These are phyloP conservation scores for Debaryomycetaceae sp. DNA, from an alignment of 1,139 yeast genomes.

Conservation along the genomic window DNA sequence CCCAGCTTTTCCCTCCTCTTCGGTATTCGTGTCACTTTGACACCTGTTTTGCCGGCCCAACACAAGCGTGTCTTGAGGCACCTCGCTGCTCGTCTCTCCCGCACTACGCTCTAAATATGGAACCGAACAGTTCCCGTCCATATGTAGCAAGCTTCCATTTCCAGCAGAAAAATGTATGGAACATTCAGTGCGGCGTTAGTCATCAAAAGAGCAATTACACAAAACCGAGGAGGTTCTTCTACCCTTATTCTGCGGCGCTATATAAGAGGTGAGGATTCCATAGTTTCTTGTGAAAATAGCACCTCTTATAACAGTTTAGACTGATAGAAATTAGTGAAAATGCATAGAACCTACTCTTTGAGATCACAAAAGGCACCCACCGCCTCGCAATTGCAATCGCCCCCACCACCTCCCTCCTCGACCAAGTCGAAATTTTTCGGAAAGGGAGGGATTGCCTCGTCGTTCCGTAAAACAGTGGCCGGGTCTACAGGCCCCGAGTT, in stretches of 20 bases:
- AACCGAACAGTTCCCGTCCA: not conserved
- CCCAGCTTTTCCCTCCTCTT: no score
- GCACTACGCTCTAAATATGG: no score
- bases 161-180: constrained; percentile 1
- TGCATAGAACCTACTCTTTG: constrained; percentile 98
- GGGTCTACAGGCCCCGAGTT: constrained; percentile 95
- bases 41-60: no score
- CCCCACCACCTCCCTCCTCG: constrained; percentile 89
- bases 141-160: not conserved
- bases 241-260: not conserved
- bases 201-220: constrained; percentile 4
- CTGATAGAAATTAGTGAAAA: constrained; percentile 22
- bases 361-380: constrained; percentile 96
- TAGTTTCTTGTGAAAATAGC: not conserved
- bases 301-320: not conserved
- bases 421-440: constrained; percentile 88
- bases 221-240: not conserved
- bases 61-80: no score
- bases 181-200: constrained; percentile 4
- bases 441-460: constrained; percentile 76
- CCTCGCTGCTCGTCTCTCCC: no score
- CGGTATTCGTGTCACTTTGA: no score
- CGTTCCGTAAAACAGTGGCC: constrained; percentile 83
- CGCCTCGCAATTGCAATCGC: constrained; percentile 89
- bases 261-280: constrained; percentile 2